A percentile compares a stretch with the other conserved stretches of the same genome.
These are phyloP conservation scores for Claviceps purpurea DNA, from an alignment of 2,329 filamentous ascomycete genomes.

Conservation along the genomic window DNA sequence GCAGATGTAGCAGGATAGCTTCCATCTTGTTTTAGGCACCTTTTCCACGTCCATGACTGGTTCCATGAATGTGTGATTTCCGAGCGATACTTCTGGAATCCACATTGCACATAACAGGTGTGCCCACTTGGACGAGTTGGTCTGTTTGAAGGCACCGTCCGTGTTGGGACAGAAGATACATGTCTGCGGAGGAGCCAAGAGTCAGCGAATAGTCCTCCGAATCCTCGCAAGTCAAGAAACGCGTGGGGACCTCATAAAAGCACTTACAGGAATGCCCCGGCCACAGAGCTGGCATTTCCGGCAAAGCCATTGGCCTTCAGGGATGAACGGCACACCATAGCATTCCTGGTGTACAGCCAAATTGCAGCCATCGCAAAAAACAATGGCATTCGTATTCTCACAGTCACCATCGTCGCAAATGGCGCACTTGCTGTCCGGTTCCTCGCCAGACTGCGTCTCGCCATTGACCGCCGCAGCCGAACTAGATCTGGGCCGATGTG, in stretches of 20 bases:
- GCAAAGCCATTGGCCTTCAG: constrained; percentile 96
- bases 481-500: constrained; percentile 81
- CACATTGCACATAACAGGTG: constrained; percentile 95
- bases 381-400: constrained; percentile 97
- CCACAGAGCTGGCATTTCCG: constrained; percentile 93
- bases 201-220: background rate
- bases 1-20: constrained; percentile 88
- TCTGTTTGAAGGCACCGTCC: constrained; percentile 97
- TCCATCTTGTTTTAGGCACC: constrained; percentile 90
- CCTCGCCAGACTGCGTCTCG: constrained; percentile 70
- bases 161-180: constrained; percentile 98
- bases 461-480: constrained; percentile 93
- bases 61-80: constrained; percentile 96
- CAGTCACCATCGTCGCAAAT: constrained; percentile 99
- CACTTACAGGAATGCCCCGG: constrained; percentile 64
- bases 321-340: constrained; percentile 96
- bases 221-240: too few relatives aligned
- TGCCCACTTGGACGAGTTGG: constrained; percentile 90
- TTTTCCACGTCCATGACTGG: constrained; percentile 97
- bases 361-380: constrained; percentile 97
- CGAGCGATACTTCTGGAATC: constrained; percentile 93
- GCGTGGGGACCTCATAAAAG: too few relatives aligned
- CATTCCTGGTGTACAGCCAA: constrained; percentile 97
- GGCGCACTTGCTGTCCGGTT: constrained; percentile 93
- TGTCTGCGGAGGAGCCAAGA: constrained; percentile 35